These are phyloP conservation scores for Boletus hoseneyae DNA, from an alignment of 1,284 basidiomycete species.

Conservation along the genomic window DNA sequence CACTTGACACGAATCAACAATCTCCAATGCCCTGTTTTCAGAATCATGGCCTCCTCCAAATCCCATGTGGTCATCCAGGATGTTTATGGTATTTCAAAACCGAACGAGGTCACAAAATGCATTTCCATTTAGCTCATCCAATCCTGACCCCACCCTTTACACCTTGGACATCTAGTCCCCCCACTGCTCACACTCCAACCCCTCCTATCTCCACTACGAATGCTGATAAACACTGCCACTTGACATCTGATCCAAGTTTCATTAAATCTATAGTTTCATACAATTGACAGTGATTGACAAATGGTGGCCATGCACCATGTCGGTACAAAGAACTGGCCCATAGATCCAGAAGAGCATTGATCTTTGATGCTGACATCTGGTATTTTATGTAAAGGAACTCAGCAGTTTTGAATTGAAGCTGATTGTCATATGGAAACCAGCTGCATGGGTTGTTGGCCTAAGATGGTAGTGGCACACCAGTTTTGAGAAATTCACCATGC, in stretches of 20 bases:
- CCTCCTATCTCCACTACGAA: too few species aligned
- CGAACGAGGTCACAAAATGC: background rate
- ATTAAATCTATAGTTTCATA: slow-evolving; percentile 31
- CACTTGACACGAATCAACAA: too few species aligned
- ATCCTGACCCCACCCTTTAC: background rate
- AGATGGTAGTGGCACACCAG: background rate
- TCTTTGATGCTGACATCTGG: slow-evolving; percentile 22
- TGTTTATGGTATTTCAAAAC: background rate
- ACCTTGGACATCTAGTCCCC: background rate
- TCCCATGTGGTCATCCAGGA: background rate
- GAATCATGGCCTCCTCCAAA: background rate
- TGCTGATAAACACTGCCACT: slow-evolving; percentile 30
- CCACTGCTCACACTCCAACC: background rate
- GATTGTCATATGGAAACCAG: slow-evolving; percentile 12
- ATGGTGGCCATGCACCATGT: slow-evolving; percentile 17
- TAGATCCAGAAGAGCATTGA: slow-evolving; percentile 26
- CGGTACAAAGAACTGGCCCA: slow-evolving; percentile 19
- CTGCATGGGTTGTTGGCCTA: background rate
- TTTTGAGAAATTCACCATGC: slow-evolving; percentile 1
- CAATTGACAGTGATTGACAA: slow-evolving; percentile 24
- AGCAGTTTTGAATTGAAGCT: slow-evolving; percentile 17
- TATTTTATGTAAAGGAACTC: slow-evolving; percentile 11
- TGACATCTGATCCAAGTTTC: slow-evolving; percentile 23
- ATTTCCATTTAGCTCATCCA: background rate
- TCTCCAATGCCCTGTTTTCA: background rate